phyloP scores from a whole-genome alignment of 2,329 filamentous ascomycete genomes.

The Metarhizium sp. region DNA sequence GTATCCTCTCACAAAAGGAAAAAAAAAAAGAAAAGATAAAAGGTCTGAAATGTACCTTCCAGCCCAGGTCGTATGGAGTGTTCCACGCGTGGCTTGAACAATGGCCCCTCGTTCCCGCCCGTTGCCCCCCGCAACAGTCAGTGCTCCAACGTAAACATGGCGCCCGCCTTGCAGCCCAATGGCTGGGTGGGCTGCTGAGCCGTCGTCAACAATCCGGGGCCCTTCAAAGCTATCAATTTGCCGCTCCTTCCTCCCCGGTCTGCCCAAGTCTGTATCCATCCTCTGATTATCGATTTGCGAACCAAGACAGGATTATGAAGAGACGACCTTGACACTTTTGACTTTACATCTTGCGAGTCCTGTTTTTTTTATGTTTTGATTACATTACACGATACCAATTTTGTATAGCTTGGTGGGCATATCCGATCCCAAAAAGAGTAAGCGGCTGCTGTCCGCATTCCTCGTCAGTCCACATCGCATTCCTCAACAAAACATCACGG shows the following conservation, averaged over 20 bases:
- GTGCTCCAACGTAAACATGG: constrained; percentile 3
- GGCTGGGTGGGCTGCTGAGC: neutral
- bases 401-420: neutral
- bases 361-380: neutral
- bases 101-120: constrained; percentile 6
- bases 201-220: constrained; percentile 4
- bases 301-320: constrained; percentile 3
- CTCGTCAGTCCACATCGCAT: constrained; percentile 16
- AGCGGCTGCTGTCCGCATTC: constrained; percentile 26
- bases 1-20: too few relatives aligned
- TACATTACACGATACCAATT: neutral
- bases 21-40: neutral
- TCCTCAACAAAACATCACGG: constrained; percentile 15
- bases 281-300: neutral
- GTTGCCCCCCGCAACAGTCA: constrained; percentile 7
- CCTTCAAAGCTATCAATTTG: neutral
- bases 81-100: neutral
- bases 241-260: neutral
- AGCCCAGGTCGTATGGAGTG: neutral
- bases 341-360: neutral
- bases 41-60: neutral
- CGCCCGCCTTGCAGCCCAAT: constrained; percentile 3
- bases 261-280: neutral
- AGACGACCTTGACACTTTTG: constrained; percentile 1
- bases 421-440: constrained; percentile 9